A percentile compares a stretch with the other conserved stretches of the same genome.
Conservation (phyloP, 177 flowering plant genomes). For the Telopea speciosissima region DNA sequence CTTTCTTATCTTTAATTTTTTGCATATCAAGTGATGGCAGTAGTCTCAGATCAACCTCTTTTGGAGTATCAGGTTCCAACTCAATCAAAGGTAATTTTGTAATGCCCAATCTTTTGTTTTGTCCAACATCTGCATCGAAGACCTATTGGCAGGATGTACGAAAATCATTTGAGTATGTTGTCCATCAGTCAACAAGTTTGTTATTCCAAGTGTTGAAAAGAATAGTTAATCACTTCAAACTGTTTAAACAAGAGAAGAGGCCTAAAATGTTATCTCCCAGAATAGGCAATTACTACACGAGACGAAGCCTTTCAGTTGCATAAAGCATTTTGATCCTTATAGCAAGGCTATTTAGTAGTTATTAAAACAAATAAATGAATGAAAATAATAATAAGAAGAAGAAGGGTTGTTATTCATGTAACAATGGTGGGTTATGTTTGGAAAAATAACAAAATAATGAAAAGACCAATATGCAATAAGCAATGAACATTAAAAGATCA, state of each 20-base stretch:
- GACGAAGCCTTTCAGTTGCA: too few relatives aligned
- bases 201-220: background rate
- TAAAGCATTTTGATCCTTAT: too few relatives aligned
- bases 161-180: background rate
- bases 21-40: conserved; percentile 78
- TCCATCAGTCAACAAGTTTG: background rate
- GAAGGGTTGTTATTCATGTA: too few relatives aligned
- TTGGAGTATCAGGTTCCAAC: conserved; percentile 47
- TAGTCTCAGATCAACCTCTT: conserved; percentile 64
- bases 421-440: too few relatives aligned
- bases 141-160: conserved; percentile 18
- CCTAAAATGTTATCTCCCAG: background rate
- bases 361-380: too few relatives aligned
- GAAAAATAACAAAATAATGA: too few relatives aligned
- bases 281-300: background rate
- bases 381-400: too few relatives aligned
- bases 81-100: conserved; percentile 62
- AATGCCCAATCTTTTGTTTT: conserved; percentile 73
- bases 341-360: too few relatives aligned
- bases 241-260: background rate
- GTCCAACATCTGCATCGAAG: conserved; percentile 63
- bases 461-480: too few relatives aligned
- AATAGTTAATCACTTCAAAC: conserved; percentile 1
- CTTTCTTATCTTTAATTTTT: conserved; percentile 89
- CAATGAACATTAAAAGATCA: too few relatives aligned